Base-by-base conservation (phyloP, 805 yeast species). In the Ogataea zsoltii region DNA sequence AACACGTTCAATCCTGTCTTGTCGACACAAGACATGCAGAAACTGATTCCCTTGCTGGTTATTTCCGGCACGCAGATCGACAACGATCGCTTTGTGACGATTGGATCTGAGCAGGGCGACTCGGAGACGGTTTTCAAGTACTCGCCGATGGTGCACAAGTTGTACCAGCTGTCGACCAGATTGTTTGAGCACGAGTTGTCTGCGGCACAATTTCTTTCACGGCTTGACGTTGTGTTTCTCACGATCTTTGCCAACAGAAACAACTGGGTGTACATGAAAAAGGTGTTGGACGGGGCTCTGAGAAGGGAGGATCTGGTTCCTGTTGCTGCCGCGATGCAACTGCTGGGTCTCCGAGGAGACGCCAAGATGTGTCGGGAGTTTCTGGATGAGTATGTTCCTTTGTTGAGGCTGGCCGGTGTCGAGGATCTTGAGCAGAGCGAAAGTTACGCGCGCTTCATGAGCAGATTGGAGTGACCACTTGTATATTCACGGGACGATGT, bases 51-150 rank as follows among this genome's bases (percentile, higher is more conserved):
- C 4, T 32, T 59, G 2, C 37, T 63, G 9, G 48, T 58, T 12
- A 50, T 58, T n/a, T 36, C 62, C 3, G 62, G 63, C 1, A 57
- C 67, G 13, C 62, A 60, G 41, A 50, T 61, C 15, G 61, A 60
- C 30, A 52, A 60, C 37, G 39, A 48, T 2, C 28, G 45, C 0
- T 64, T 64, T 32, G 17, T 54, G 11, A 52, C 58, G 1, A 34
- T 60, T 9, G 46, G 42, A 11, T 19, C 44, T 4, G 7, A 19
- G 12, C 16, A 17, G 2, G 25, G 19, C 16, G 37, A 37, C 12
- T 12, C 35, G 13, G 28, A 39, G n/a, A 7, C 14, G 18, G 33
- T 26, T 12, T 45, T 51, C 41, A 50, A 34, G 28, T 48, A 48
- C 38, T 50, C 56, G 12, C 50, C 50, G 17, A 23, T 45, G 23